A percentile compares a stretch with the other conserved stretches of the same genome.
Conservation (phyloP, 768 basidiomycete genomes). For the Collybiopsis confluens region DNA sequence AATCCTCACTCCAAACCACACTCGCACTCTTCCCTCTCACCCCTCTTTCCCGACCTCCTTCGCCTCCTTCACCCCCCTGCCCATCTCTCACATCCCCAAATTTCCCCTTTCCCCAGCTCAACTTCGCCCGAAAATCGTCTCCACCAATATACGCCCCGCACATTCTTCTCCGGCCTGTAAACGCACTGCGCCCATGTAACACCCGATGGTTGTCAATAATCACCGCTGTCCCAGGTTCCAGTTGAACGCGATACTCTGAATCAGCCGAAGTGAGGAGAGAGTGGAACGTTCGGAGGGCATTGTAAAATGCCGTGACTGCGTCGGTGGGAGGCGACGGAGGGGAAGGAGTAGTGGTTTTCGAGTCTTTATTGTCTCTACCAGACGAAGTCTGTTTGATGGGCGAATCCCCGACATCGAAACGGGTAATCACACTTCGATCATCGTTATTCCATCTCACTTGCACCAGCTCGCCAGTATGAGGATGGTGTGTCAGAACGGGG, state of each 20-base stretch:
- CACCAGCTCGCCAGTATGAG: conserved; percentile 50
- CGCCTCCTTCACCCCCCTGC: too few species aligned
- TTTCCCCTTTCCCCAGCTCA: conserved; percentile 62
- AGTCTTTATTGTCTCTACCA: too few species aligned
- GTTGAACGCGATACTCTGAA: conserved; percentile 88
- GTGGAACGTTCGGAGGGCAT: conserved; percentile 79
- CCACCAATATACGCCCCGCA: conserved; percentile 93
- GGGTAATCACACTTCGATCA: conserved; percentile 79
- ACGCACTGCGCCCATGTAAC: conserved; percentile 90
- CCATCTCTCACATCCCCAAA: conserved; percentile 23
- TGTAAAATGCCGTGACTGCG: conserved; percentile 49
- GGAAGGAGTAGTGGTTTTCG: neutral
- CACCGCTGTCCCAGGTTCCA: conserved; percentile 83
- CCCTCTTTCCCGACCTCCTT: too few species aligned
- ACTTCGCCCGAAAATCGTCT: conserved; percentile 85
- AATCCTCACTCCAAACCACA: too few species aligned
- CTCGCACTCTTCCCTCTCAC: too few species aligned
- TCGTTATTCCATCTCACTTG: conserved; percentile 95
- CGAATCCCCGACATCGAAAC: conserved; percentile 42
- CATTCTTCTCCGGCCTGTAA: conserved; percentile 84
- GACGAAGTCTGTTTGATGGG: too few species aligned
- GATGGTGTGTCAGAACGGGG: conserved; percentile 71
- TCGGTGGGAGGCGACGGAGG: neutral
- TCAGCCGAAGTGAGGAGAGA: conserved; percentile 69
- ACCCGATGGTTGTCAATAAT: conserved; percentile 93